Base-by-base conservation (phyloP, 306 rosid species). In the Fagus crenata region DNA sequence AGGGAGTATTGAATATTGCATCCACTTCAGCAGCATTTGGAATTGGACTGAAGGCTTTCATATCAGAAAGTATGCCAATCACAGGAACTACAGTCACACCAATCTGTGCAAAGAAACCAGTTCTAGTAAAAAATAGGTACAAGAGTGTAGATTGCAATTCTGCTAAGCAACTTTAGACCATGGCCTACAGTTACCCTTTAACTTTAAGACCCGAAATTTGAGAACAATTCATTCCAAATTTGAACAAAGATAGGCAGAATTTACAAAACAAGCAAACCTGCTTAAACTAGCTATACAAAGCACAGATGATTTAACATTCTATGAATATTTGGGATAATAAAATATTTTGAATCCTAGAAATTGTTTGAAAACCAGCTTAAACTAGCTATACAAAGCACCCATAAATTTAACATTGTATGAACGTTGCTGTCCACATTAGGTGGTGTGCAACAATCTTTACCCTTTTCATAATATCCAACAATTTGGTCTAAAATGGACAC, bases 21-120 rank as follows among this genome's bases (percentile, higher is more conserved):
- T 90, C 95, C 42, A 92, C 97, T 88, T 94, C 98, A 70, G 91
- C 85, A 14, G 92, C 70, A 67, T 85, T 87, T 75, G 88, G 82
- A 74, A 80, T 56, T 36, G 98, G 95, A 61, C 81, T 82, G 73
- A 92, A 94, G 77, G 92, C 87, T 84, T 88, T 80, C 85, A 79
- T 88, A 80, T 88, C 75, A 1, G 84, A 81, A 15, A 94, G 80
- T 31, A 90, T 64, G 68, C 98, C 97, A 65, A 94, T 78, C 68
- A 94, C 97, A 13, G 98, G 98, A 86, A 90, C 81, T 22, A 94
- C 85, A 2, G 85, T 69, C 76, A 92, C 12, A 54, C 91, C 93
- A 28, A 73, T 77, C 98, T 90, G 90, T 75, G 49, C 22, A 78
- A 3, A 28, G 60, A 75, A 72, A 72, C 49, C 69, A 70, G 71